Base-by-base conservation (phyloP, 2,329 filamentous ascomycete genomes). In the Magnaporthiopsis rhizophila region DNA sequence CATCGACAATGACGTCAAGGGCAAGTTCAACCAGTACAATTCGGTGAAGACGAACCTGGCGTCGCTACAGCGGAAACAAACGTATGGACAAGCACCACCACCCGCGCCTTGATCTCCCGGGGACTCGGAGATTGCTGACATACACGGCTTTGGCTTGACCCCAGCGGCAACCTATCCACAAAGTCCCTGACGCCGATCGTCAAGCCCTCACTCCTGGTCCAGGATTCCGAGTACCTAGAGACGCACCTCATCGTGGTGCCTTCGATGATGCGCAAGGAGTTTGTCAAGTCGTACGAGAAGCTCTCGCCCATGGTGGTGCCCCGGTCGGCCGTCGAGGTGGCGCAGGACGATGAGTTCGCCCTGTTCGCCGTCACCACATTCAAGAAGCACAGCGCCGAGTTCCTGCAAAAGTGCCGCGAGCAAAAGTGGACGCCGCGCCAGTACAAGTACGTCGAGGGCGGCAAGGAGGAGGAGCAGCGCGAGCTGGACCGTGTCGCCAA, bases 21-120 rank as follows among this genome's bases (percentile, higher is more conserved):
- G 86, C 72, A 98, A 98, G 77, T 93, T 94, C 80, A 91, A 86
- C 75, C 93, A 97, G 78, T 97, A 98, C 81, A 97, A 94, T 79
- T 84, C 89, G 67, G 87, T 94, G 73, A 97, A 96, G 80, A 89
- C 90, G 64, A 94, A 88, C 68, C 85, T 97, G 59, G 87, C 90
- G 38, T 81, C 89, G 28, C 81, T 97, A 62, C 89, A 97, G 76
- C 87, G 94, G 70, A 93, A 89, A 77, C 92, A 97, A 78, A 96
- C 91, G 90, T 92, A 78, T 28, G 59, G 34, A 26, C 12, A 61
- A 24, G 45, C 45, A 53, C 45, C 45, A 24, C 60, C 32, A 60
- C 9, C 60, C 32, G 58, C 30, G 8, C 34, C 21, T 13, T n/a
- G 3, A 3, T 2, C 30, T 12, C 24, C 58, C n/a, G 45, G 45